Conservation (phyloP, 2,329 filamentous ascomycete genomes). For the Gaeumannomyces tritici region DNA sequence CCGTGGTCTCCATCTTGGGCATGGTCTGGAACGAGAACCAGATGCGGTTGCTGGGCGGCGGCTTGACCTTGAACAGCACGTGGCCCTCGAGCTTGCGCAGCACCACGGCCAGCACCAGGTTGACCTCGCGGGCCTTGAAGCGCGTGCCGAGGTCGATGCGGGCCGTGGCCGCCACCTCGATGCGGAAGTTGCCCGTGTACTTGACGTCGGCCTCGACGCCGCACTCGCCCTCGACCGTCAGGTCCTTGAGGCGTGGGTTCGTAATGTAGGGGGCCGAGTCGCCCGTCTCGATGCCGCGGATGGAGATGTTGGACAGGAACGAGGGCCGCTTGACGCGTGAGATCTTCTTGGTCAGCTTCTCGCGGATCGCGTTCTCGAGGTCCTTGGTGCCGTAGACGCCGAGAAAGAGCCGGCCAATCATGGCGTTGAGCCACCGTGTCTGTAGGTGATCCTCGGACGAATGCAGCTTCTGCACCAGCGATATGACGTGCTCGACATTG, state of each 20-base stretch:
- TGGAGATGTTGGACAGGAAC: slow-evolving; percentile 76
- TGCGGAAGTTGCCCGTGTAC: slow-evolving; percentile 80
- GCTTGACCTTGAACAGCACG: slow-evolving; percentile 77
- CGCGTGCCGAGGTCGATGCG: slow-evolving; percentile 81
- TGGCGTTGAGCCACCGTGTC: slow-evolving; percentile 86
- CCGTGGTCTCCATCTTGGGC: slow-evolving; percentile 87
- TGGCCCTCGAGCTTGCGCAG: slow-evolving; percentile 82
- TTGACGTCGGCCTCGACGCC: slow-evolving; percentile 77
- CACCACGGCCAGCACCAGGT: slow-evolving; percentile 77
- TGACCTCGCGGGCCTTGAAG: slow-evolving; percentile 85
- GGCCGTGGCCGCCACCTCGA: slow-evolving; percentile 87
- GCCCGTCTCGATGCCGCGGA: slow-evolving; percentile 77
- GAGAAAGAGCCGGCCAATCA: slow-evolving; percentile 82
- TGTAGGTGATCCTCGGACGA: slow-evolving; percentile 86
- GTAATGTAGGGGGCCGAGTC: slow-evolving; percentile 81
- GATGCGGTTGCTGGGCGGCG: slow-evolving; percentile 88
- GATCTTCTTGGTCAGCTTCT: slow-evolving; percentile 94
- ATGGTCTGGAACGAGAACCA: slow-evolving; percentile 94
- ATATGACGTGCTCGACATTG: slow-evolving; percentile 77
- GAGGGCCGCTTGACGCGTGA: slow-evolving; percentile 84
- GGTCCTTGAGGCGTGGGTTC: slow-evolving; percentile 76
- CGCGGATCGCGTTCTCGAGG: slow-evolving; percentile 66
- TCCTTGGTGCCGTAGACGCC: slow-evolving; percentile 78
- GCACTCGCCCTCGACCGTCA: slow-evolving; percentile 87
- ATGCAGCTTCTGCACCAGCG: slow-evolving; percentile 81